Percentiles rank a stretch among this genome's conserved stretches.
These are phyloP conservation scores for Cryptococcus sp. DNA, from an alignment of 1,284 basidiomycete species.

Conservation along the genomic window DNA sequence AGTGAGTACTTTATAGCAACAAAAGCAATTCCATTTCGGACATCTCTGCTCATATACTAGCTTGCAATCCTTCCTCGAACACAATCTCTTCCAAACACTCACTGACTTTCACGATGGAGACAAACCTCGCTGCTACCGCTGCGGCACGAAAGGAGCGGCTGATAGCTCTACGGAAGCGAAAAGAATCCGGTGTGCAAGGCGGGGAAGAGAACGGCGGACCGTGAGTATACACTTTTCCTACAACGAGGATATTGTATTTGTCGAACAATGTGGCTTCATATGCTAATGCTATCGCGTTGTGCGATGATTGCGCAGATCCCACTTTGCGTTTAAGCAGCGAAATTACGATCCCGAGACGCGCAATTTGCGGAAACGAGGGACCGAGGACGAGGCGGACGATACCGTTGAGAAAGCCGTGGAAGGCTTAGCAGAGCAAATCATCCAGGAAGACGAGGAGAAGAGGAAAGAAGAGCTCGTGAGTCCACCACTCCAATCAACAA, in stretches of 20 bases:
- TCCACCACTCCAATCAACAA: too few relatives aligned
- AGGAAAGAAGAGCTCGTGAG: slow-evolving; percentile 82
- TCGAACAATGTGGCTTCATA: background rate
- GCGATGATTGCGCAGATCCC: slow-evolving; percentile 46
- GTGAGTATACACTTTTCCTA: slow-evolving; percentile 17
- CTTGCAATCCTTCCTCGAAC: too few relatives aligned
- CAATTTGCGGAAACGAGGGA: slow-evolving; percentile 65
- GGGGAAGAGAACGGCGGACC: slow-evolving; percentile 25
- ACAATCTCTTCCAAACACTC: background rate
- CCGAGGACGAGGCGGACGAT: slow-evolving; percentile 64
- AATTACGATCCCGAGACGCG: slow-evolving; percentile 85
- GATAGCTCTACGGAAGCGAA: slow-evolving; percentile 74
- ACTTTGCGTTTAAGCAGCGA: slow-evolving; percentile 67
- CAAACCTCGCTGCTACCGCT: slow-evolving; percentile 79
- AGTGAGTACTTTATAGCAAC: too few relatives aligned
- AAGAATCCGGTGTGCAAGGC: slow-evolving; percentile 58
- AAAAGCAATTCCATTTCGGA: background rate
- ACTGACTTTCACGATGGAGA: slow-evolving; percentile 47
- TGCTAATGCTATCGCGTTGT: background rate
- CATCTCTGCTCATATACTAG: too few relatives aligned
- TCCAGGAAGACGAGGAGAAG: slow-evolving; percentile 79
- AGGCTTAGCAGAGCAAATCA: slow-evolving; percentile 79
- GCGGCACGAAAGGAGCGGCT: slow-evolving; percentile 85
- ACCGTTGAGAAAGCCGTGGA: slow-evolving; percentile 85
- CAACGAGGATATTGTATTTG: background rate